Conservation (phyloP, 495 filamentous ascomycete species). For the Evansstolkia leycettana region DNA sequence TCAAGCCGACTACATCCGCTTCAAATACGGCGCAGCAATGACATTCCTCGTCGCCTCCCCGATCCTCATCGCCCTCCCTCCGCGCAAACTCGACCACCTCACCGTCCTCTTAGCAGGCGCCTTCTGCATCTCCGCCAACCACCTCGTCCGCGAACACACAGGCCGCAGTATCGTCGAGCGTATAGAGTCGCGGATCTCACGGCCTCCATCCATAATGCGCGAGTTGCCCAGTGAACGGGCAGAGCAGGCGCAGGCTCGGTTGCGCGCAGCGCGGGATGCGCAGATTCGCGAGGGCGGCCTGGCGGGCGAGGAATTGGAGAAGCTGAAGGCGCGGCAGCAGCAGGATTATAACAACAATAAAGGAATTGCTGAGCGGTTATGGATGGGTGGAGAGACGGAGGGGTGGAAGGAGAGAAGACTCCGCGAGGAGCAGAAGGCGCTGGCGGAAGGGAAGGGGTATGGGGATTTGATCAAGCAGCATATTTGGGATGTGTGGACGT, state of each 20-base stretch:
- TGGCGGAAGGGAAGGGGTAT: conserved; percentile 72
- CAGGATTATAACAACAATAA: too few relatives aligned
- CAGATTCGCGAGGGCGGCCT: conserved; percentile 20
- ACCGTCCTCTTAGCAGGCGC: conserved; percentile 47
- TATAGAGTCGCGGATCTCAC: conserved; percentile 20
- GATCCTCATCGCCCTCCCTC: conserved; percentile 59
- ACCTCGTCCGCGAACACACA: conserved; percentile 41
- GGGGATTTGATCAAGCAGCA: conserved; percentile 71
- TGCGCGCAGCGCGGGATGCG: conserved; percentile 26
- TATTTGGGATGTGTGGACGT: conserved; percentile 71
- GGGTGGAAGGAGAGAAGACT: conserved; percentile 66
- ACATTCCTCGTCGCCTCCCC: conserved; percentile 57
- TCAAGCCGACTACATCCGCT: conserved; percentile 34
- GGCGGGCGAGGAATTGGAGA: conserved; percentile 23
- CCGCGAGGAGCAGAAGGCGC: conserved; percentile 57
- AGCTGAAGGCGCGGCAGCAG: conserved; percentile 22
- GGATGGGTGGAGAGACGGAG: conserved; percentile 51
- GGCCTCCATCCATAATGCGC: conserved; percentile 4
- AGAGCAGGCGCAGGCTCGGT: conserved; percentile 32
- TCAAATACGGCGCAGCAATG: conserved; percentile 49
- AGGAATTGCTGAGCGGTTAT: conserved; percentile 40
- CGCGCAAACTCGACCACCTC: conserved; percentile 57
- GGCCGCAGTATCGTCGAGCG: conserved; percentile 40
- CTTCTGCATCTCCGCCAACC: conserved; percentile 52
- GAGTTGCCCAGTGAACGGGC: conserved; percentile 44